A percentile compares a stretch with the other conserved stretches of the same genome.
Evolutionary conservation across 2,329 filamentous ascomycete genomes (phyloP).

Genomic region (Fusarium veterinarium): DNA sequence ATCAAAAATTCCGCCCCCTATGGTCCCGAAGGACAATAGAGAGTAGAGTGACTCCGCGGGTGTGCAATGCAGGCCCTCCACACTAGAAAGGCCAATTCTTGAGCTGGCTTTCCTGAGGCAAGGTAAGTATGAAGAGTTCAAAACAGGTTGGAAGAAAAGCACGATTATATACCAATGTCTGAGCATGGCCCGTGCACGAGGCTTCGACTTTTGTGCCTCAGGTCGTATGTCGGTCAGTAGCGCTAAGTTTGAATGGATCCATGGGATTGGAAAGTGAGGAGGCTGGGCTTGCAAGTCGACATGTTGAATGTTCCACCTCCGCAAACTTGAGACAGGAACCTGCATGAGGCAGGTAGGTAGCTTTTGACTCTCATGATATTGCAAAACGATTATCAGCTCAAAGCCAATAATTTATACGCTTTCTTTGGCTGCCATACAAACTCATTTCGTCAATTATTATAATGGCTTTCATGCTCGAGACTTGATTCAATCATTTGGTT

Average conservation of each 20-base stretch:
- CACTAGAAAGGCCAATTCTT: constrained; percentile 57
- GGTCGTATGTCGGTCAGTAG: constrained; percentile 45
- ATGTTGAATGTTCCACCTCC: constrained; percentile 4
- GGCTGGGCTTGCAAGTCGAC: constrained; percentile 3
- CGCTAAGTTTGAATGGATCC: constrained; percentile 5
- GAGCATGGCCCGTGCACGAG: constrained; percentile 4
- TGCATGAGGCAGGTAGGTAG: background rate
- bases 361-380: background rate
- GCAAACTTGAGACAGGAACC: constrained; percentile 13
- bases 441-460: constrained; percentile 2
- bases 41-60: constrained; percentile 59
- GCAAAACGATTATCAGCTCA: background rate
- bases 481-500: constrained; percentile 4
- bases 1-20: constrained; percentile 67
- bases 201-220: constrained; percentile 64
- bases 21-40: constrained; percentile 67
- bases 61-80: constrained; percentile 67
- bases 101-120: constrained; percentile 58
- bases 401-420: background rate
- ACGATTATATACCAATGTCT: constrained; percentile 49
- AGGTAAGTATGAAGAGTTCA: constrained; percentile 65
- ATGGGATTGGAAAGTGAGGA: background rate
- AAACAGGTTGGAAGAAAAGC: constrained; percentile 29
- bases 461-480: background rate
- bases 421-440: background rate